Evolutionary conservation across 2,329 filamentous ascomycete species (phyloP).

Genomic region (Sporothrix schenckii): DNA sequence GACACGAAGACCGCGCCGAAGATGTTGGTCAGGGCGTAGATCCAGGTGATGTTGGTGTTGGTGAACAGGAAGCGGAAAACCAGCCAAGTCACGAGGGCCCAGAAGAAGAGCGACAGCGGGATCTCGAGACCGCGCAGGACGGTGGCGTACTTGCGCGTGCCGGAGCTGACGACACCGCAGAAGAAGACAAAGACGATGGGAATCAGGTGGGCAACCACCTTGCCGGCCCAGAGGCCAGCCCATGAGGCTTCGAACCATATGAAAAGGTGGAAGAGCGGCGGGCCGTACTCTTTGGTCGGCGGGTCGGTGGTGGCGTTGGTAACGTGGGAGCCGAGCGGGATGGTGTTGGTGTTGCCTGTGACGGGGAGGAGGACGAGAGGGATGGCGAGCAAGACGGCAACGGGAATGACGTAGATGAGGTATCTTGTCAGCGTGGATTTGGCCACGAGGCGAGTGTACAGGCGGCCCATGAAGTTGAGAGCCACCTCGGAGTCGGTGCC

Average conservation of each 20-base stretch:
- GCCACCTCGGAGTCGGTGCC: slow-evolving; percentile 54
- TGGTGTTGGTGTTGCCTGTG: slow-evolving; percentile 45
- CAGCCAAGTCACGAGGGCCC: slow-evolving; percentile 65
- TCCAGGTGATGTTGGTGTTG: slow-evolving; percentile 53
- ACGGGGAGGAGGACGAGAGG: slow-evolving; percentile 62
- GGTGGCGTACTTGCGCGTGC: slow-evolving; percentile 70
- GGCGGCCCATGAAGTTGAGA: slow-evolving; percentile 66
- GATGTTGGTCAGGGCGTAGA: slow-evolving; percentile 63
- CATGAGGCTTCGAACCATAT: slow-evolving; percentile 71
- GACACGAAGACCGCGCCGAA: slow-evolving; percentile 69
- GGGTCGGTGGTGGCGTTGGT: slow-evolving; percentile 32
- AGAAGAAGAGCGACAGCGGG: slow-evolving; percentile 69
- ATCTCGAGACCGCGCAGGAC: slow-evolving; percentile 67
- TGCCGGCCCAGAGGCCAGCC: slow-evolving; percentile 68
- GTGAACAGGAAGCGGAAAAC: slow-evolving; percentile 62
- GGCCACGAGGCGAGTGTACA: slow-evolving; percentile 66
- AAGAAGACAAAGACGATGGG: slow-evolving; percentile 69
- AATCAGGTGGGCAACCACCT: slow-evolving; percentile 63
- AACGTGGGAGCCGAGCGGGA: slow-evolving; percentile 40
- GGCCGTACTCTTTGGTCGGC: slow-evolving; percentile 43
- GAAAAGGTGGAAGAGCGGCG: slow-evolving; percentile 63
- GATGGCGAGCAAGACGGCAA: slow-evolving; percentile 63
- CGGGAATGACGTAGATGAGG: slow-evolving; percentile 67
- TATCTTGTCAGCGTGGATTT: slow-evolving; percentile 68
- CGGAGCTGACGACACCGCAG: slow-evolving; percentile 68